A percentile compares a stretch with the other conserved stretches of the same genome.
Evolutionary conservation across 257 asterid genomes (phyloP).

Genomic region (Fraxinus americana): DNA sequence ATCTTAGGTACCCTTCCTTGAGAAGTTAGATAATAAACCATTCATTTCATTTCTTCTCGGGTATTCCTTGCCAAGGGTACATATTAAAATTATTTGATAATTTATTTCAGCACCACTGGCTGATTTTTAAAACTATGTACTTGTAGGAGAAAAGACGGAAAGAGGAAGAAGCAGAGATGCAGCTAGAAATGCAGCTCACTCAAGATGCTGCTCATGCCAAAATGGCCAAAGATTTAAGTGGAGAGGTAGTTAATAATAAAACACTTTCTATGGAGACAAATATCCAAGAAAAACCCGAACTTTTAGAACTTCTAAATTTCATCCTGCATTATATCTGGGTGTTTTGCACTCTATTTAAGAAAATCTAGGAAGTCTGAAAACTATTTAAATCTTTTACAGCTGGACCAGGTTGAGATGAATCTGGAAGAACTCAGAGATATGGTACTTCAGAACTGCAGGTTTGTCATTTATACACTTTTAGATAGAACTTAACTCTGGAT

Average conservation of each 20-base stretch:
- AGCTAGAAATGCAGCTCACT: constrained; percentile 59
- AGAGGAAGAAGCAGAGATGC: constrained; percentile 79
- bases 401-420: constrained; percentile 58
- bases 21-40: neutral
- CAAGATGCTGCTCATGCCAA: constrained; percentile 82
- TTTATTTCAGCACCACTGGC: constrained; percentile 3
- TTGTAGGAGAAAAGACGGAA: constrained; percentile 68
- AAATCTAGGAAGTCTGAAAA: constrained; percentile 24
- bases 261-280: constrained; percentile 9
- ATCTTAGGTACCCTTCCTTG: constrained; percentile 5
- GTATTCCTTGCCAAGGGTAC: neutral
- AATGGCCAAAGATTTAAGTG: constrained; percentile 59
- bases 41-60: constrained; percentile 3
- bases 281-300: neutral
- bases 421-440: constrained; percentile 68
- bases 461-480: constrained; percentile 25
- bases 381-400: constrained; percentile 45
- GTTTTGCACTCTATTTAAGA: constrained; percentile 7
- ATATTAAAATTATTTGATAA: neutral
- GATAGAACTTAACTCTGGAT: constrained; percentile 3
- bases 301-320: neutral
- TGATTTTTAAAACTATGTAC: constrained; percentile 26
- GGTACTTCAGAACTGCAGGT: constrained; percentile 90
- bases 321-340: constrained; percentile 3
- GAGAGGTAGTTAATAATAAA: constrained; percentile 48